These are phyloP conservation scores for Coccomyxa subellipsoidea DNA, from an alignment of 163 green algal genomes.

Conservation along the genomic window DNA sequence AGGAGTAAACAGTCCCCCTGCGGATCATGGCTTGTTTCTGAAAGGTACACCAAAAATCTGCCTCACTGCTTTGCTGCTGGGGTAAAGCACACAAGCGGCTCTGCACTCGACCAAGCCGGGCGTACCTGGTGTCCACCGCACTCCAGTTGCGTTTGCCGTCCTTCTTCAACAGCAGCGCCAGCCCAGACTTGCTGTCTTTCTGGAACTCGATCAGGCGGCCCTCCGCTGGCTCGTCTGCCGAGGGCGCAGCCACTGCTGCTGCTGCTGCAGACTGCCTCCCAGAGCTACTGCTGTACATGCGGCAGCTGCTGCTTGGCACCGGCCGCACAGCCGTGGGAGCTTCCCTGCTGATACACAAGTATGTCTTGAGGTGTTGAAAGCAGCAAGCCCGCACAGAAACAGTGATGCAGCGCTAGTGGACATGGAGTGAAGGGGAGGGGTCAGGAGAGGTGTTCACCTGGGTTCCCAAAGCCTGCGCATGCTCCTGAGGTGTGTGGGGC, in stretches of 20 bases:
- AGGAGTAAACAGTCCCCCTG: neutral
- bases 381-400: neutral
- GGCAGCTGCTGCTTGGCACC: neutral
- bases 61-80: neutral
- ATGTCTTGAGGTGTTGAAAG: neutral
- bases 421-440: neutral
- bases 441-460: neutral
- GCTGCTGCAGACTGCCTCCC: neutral
- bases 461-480: neutral
- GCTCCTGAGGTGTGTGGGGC: neutral
- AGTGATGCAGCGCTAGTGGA: neutral
- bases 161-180: conserved; percentile 19
- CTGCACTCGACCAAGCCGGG: neutral
- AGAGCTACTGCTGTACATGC: neutral
- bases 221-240: neutral
- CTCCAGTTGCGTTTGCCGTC: conserved; percentile 33
- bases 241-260: neutral
- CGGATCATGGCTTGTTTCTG: neutral
- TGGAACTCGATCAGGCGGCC: conserved; percentile 24
- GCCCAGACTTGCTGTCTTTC: conserved; percentile 7
- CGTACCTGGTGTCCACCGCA: conserved; percentile 19
- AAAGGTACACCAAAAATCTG: neutral
- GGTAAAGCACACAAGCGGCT: neutral
- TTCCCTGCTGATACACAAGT: neutral
- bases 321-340: neutral